phyloP scores from a whole-genome alignment of 192 early-diverging fungal species.

The Geranomyces variabilis region DNA sequence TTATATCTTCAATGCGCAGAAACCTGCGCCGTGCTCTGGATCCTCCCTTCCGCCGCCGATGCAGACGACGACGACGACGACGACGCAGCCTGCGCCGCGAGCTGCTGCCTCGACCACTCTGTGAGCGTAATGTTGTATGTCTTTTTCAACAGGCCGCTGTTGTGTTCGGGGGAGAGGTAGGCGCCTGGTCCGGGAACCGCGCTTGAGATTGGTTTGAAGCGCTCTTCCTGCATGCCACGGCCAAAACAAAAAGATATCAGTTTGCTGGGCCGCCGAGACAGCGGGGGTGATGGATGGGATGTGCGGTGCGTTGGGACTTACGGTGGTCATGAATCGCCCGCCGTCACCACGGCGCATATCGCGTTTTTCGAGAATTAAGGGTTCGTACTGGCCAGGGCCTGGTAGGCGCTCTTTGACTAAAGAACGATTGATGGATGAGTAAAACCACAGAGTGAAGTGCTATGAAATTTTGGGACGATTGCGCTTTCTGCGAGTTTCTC shows the following conservation, averaged over 20 bases:
- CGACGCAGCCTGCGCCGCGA: slow-evolving; percentile 3
- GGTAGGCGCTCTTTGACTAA: slow-evolving; percentile 47
- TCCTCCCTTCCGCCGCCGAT: not conserved
- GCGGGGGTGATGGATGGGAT: too few relatives aligned
- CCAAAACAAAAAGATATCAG: not conserved
- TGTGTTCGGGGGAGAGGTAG: slow-evolving; percentile 46
- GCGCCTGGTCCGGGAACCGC: slow-evolving; percentile 50
- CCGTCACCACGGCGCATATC: slow-evolving; percentile 18
- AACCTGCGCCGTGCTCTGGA: not conserved
- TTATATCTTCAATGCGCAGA: too few relatives aligned
- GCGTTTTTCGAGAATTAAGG: slow-evolving; percentile 18
- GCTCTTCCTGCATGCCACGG: slow-evolving; percentile 35
- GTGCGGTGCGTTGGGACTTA: slow-evolving; percentile 17
- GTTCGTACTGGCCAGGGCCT: slow-evolving; percentile 55
- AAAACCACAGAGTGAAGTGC: too few relatives aligned
- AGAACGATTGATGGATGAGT: too few relatives aligned
- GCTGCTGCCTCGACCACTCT: slow-evolving; percentile 39
- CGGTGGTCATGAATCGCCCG: slow-evolving; percentile 47
- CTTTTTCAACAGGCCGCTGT: slow-evolving; percentile 48
- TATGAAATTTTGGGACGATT: too few relatives aligned
- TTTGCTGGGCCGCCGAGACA: too few relatives aligned
- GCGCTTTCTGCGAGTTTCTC: too few relatives aligned
- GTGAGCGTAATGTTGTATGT: slow-evolving; percentile 58
- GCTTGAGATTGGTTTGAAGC: slow-evolving; percentile 39
- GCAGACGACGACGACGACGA: not conserved